Evolutionary conservation across 768 basidiomycete genomes (phyloP).

Genomic region (Mycena rebaudengoi): DNA sequence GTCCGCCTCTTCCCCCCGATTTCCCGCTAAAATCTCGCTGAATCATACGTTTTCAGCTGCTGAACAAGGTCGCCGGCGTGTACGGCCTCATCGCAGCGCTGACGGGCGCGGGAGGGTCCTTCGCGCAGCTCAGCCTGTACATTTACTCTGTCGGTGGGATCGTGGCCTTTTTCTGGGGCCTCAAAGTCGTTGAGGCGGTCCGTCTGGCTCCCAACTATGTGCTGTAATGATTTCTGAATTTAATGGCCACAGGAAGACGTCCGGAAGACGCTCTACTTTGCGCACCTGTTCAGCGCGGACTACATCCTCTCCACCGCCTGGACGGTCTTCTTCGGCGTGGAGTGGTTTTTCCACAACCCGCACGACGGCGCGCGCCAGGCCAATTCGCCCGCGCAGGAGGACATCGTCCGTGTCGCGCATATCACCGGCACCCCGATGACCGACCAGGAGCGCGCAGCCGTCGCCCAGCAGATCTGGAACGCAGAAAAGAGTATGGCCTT

Average conservation of each 20-base stretch:
- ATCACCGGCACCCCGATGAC: slow-evolving; percentile 63
- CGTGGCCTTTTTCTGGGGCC: slow-evolving; percentile 84
- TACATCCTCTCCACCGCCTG: slow-evolving; percentile 90
- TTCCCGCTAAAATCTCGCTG: not conserved
- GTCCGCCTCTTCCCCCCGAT: slow-evolving; percentile 55
- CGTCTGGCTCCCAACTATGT: slow-evolving; percentile 39
- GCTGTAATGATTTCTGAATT: slow-evolving; percentile 14
- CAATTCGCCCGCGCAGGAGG: slow-evolving; percentile 90
- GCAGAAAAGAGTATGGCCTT: slow-evolving; percentile 87
- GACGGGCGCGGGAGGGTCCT: slow-evolving; percentile 91
- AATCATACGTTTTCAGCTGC: slow-evolving; percentile 56
- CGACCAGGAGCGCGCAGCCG: slow-evolving; percentile 68
- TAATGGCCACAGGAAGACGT: slow-evolving; percentile 93
- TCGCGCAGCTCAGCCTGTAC: slow-evolving; percentile 92
- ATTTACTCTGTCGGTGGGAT: slow-evolving; percentile 90
- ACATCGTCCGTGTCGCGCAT: slow-evolving; percentile 73
- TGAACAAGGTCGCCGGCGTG: slow-evolving; percentile 98
- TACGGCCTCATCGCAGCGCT: slow-evolving; percentile 94
- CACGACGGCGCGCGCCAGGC: slow-evolving; percentile 87
- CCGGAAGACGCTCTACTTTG: slow-evolving; percentile 84
- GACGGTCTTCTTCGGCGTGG: slow-evolving; percentile 90
- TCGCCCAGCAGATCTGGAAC: slow-evolving; percentile 88
- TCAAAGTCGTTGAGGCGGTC: slow-evolving; percentile 87
- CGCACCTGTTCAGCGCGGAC: slow-evolving; percentile 92
- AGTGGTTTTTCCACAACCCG: slow-evolving; percentile 92